Base-by-base conservation (phyloP, 805 yeast species). In the Lachancea mirantina region DNA sequence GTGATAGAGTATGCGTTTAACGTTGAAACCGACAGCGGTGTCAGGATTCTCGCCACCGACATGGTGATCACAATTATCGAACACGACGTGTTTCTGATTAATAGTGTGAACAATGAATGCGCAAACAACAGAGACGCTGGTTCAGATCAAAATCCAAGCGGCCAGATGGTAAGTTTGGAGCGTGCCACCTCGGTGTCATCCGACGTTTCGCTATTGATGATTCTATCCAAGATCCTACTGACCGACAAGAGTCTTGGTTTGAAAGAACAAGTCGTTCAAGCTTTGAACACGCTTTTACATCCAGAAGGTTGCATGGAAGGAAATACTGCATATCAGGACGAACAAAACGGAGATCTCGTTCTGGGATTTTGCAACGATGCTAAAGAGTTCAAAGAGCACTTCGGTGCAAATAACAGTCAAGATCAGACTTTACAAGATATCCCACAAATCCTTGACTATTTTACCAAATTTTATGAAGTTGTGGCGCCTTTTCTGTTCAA, bases 201-300 rank as follows among this genome's bases (percentile, higher is more conserved):
- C 18, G 84, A 80, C 42, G 72, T 77, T 70, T 68, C 79, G 0
- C 52, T 82, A 30, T 58, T 78, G 15, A 48, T 61, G 5, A 66
- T 76, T 6, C 56, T 85, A 21, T 67, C 79, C 0, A 68, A 74
- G 22, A 67, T 85, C 11, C 54, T 88, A 5, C 53, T 77, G 3
- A 67, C 71, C 14, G 94, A 82, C 39, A 61, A 65, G 8, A 76
- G 76, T 41, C 71, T 78, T 4, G 94, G 94, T 0, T 58, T 87
- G 32, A 78, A 81, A 49, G 74, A 82, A 5, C 96, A 87, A 54
- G 81, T 88, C 0, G 76, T 73, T 41, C 96, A 87, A 57, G 94
- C 95, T 1, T 57, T 88, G 30, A 78, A 78, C 50, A 75, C 78
- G 2, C 57, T 88, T 20, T 62, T 88, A 9, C 88, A 82, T 48